Conservation (phyloP, 2,329 filamentous ascomycete genomes). For the Fusarium neocosmosporiellum region DNA sequence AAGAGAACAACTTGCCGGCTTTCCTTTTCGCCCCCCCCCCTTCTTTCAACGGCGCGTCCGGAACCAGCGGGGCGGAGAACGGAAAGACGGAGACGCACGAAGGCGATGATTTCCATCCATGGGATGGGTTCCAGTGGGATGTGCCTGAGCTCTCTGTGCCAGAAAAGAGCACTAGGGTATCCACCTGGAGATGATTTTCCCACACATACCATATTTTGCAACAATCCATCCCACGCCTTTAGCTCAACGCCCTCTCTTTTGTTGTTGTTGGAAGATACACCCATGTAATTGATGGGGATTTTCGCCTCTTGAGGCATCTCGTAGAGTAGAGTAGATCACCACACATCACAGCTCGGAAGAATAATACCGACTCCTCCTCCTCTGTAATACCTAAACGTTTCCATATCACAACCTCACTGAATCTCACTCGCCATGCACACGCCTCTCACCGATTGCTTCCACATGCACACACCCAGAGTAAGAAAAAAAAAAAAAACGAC, state of each 20-base stretch:
- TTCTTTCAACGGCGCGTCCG: slow-evolving; percentile 16
- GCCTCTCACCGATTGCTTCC: not conserved
- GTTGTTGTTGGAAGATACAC: not conserved
- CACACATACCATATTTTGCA: slow-evolving; percentile 14
- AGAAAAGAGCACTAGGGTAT: not conserved
- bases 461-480: slow-evolving; percentile 1
- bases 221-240: slow-evolving; percentile 20
- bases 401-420: not conserved
- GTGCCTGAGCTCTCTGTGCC: not conserved
- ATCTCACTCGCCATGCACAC: not conserved
- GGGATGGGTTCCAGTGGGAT: not conserved
- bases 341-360: not conserved
- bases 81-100: slow-evolving; percentile 13
- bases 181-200: slow-evolving; percentile 21
- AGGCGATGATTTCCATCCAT: not conserved
- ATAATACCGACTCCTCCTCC: not conserved
- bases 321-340: not conserved
- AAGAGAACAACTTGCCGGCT: not conserved
- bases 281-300: not conserved
- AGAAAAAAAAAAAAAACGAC: not conserved
- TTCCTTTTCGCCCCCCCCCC: not conserved
- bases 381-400: not conserved
- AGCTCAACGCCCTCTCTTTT: not conserved
- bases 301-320: not conserved
- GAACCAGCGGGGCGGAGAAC: slow-evolving; percentile 27